Conservation (phyloP, 2,329 filamentous ascomycete genomes). For the Phyllosticta ampelicida region DNA sequence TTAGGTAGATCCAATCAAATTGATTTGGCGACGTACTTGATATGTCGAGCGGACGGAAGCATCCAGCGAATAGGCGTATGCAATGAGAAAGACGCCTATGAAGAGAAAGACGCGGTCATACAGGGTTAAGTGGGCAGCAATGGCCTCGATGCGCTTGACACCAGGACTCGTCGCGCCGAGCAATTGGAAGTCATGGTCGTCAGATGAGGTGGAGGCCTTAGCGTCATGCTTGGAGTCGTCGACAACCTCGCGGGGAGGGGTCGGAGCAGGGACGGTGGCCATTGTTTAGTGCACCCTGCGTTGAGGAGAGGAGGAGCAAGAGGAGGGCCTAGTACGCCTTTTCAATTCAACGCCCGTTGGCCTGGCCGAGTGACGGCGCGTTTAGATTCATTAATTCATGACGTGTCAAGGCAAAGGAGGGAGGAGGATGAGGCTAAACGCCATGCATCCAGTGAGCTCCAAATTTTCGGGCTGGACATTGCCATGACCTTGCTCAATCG, state of each 20-base stretch:
- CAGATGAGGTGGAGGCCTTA: background rate
- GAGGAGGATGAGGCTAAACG: background rate
- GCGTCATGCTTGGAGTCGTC: slow-evolving; percentile 5
- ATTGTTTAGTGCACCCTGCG: background rate
- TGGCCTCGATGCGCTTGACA: slow-evolving; percentile 49
- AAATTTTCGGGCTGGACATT: background rate
- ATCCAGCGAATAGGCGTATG: slow-evolving; percentile 54
- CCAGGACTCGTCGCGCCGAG: slow-evolving; percentile 36
- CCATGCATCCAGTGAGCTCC: background rate
- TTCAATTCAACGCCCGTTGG: background rate
- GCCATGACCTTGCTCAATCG: background rate
- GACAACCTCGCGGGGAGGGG: background rate
- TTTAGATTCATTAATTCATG: background rate
- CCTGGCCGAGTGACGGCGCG: background rate
- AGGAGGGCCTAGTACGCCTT: background rate
- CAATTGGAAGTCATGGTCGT: slow-evolving; percentile 12
- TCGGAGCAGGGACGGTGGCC: background rate
- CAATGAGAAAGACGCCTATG: slow-evolving; percentile 49
- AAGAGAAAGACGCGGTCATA: slow-evolving; percentile 48
- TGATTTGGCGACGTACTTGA: slow-evolving; percentile 22
- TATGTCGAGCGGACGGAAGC: slow-evolving; percentile 46
- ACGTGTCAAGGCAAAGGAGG: background rate
- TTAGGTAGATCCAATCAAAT: background rate
- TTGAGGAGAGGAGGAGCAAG: background rate
- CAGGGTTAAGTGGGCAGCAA: slow-evolving; percentile 42